A percentile compares a stretch with the other conserved stretches of the same genome.
Conservation (phyloP, 768 basidiomycete genomes). For the Panaeolus cyanescens region DNA sequence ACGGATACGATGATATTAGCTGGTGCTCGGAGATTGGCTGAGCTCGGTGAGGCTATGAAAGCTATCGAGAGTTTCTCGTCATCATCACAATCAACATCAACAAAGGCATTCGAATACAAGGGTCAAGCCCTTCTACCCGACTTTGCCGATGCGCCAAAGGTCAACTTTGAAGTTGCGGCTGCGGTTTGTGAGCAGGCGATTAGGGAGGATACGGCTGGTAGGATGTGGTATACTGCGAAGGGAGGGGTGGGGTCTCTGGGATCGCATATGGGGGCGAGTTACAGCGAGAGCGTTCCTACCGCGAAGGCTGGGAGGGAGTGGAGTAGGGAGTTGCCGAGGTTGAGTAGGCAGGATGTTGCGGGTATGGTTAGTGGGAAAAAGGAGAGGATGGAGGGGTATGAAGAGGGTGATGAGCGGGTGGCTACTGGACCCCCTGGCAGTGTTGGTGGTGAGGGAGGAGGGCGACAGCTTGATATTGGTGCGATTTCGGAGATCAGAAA, state of each 20-base stretch:
- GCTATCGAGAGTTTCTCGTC: slow-evolving; percentile 29
- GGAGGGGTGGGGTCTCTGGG: background rate
- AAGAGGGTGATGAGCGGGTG: background rate
- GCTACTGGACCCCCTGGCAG: background rate
- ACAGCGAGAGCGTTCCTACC: slow-evolving; percentile 2
- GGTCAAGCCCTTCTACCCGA: slow-evolving; percentile 76
- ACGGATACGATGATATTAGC: slow-evolving; percentile 90
- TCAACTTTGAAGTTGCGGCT: slow-evolving; percentile 81
- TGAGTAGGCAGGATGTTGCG: background rate
- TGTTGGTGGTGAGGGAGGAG: background rate
- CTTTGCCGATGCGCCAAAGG: slow-evolving; percentile 68
- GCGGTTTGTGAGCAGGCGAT: slow-evolving; percentile 82
- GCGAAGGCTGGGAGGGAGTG: slow-evolving; percentile 1
- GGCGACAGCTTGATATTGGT: background rate
- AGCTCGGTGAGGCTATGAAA: slow-evolving; percentile 62
- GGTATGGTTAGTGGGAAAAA: background rate
- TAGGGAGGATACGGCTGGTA: slow-evolving; percentile 65
- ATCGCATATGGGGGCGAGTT: background rate
- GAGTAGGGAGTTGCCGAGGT: background rate
- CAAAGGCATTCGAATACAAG: slow-evolving; percentile 43
- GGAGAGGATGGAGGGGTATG: background rate
- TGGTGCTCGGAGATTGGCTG: slow-evolving; percentile 72
- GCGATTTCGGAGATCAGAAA: background rate
- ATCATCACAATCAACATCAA: background rate
- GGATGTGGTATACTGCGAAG: slow-evolving; percentile 49